phyloP scores from a whole-genome alignment of 306 rosid species.

The Dalbergia oliveri region DNA sequence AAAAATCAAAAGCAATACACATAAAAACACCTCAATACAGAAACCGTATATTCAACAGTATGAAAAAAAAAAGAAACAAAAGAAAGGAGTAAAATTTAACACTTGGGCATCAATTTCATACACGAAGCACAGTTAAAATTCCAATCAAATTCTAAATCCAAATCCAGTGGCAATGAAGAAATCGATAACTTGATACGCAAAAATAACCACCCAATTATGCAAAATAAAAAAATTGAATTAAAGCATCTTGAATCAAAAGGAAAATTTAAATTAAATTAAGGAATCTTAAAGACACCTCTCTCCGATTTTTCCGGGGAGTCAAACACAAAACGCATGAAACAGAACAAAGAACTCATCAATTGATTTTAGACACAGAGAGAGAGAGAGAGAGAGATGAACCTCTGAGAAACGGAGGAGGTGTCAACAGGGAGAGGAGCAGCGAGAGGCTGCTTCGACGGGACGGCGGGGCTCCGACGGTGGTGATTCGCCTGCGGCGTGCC shows the following conservation, averaged over 20 bases:
- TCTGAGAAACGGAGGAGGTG: slow-evolving; percentile 77
- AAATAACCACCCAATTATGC: too few relatives aligned
- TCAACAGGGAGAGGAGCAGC: slow-evolving; percentile 69
- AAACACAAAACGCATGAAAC: slow-evolving; percentile 36
- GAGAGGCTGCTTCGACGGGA: slow-evolving; percentile 57
- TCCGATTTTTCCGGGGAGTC: slow-evolving; percentile 1
- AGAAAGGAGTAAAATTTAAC: not conserved
- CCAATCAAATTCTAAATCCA: slow-evolving; percentile 1
- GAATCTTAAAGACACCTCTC: too few relatives aligned
- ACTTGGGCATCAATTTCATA: not conserved
- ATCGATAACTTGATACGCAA: not conserved
- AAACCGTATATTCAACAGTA: slow-evolving; percentile 38
- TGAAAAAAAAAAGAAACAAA: not conserved
- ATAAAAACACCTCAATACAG: not conserved
- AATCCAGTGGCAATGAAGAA: slow-evolving; percentile 4
- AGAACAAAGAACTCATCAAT: slow-evolving; percentile 15
- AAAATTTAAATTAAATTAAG: too few relatives aligned
- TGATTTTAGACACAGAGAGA: not conserved
- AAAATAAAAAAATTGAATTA: not conserved
- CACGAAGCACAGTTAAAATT: slow-evolving; percentile 1
- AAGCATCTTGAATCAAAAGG: not conserved
- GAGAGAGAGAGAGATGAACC: slow-evolving; percentile 49
- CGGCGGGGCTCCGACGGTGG: slow-evolving; percentile 47
- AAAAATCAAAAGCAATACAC: not conserved
- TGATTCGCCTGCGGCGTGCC: slow-evolving; percentile 52